These are phyloP conservation scores for Nadsonia starkeyi-henricii DNA, from an alignment of 1,139 yeast species.

Conservation along the genomic window DNA sequence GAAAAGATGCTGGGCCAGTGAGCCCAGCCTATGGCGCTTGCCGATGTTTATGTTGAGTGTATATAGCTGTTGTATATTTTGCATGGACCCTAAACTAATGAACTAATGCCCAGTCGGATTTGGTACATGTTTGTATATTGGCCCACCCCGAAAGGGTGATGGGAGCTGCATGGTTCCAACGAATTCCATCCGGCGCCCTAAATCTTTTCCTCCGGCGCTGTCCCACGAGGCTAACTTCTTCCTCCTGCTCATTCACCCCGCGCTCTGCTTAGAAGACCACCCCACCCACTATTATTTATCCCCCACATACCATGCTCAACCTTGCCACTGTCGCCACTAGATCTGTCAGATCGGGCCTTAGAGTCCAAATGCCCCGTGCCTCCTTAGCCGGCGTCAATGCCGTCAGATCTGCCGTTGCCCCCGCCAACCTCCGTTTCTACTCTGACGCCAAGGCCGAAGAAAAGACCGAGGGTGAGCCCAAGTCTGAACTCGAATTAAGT, in stretches of 20 bases:
- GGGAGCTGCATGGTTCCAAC: too few species aligned
- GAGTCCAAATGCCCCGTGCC: background rate
- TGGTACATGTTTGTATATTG: background rate
- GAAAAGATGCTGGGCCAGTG: constrained; percentile 7
- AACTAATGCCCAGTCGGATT: too few species aligned
- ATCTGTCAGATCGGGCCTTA: background rate
- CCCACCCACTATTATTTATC: background rate
- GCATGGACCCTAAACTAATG: too few species aligned
- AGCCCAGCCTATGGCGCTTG: background rate
- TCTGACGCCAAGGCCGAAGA: constrained; percentile 6
- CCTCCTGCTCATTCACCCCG: too few species aligned
- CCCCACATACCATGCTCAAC: background rate
- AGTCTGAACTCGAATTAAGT: constrained; percentile 21
- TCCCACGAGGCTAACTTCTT: too few species aligned
- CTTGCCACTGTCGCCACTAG: background rate
- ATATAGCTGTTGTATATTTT: too few species aligned
- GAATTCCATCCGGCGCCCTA: too few species aligned
- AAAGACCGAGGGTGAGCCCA: constrained; percentile 1
- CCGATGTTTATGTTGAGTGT: too few species aligned
- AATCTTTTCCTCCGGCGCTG: too few species aligned
- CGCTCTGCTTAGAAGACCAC: too few species aligned
- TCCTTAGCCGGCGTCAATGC: background rate
- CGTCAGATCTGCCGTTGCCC: background rate
- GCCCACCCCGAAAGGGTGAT: too few species aligned
- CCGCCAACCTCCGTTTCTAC: background rate